Percentiles rank a stretch among this genome's conserved stretches.
phyloP scores from a whole-genome alignment of 108 stramenopile species.

The Skeletonema costatum region DNA sequence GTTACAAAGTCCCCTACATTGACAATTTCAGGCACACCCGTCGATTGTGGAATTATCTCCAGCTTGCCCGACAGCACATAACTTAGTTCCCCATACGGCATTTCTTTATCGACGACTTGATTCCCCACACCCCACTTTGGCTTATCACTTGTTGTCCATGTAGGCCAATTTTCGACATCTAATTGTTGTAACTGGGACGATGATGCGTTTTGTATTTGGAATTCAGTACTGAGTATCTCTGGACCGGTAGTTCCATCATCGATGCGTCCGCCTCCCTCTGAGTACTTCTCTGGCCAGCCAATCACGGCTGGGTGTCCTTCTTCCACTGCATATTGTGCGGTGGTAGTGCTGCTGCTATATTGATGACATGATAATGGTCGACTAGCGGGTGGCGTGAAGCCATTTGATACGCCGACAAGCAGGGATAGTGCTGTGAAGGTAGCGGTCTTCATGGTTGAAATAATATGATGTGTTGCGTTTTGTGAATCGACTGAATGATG shows the following conservation, averaged over 20 bases:
- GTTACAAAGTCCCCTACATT: slow-evolving; percentile 11
- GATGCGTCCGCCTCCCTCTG: neutral
- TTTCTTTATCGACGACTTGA: slow-evolving; percentile 16
- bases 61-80: neutral
- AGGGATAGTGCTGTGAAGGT: too few relatives aligned
- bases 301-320: neutral
- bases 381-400: too few relatives aligned
- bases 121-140: slow-evolving; percentile 13
- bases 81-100: slow-evolving; percentile 19
- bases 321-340: too few relatives aligned
- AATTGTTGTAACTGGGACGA: neutral
- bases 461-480: too few relatives aligned
- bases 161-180: slow-evolving; percentile 12
- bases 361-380: too few relatives aligned
- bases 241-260: slow-evolving; percentile 1
- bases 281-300: neutral
- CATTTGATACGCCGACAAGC: too few relatives aligned
- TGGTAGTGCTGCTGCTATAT: neutral
- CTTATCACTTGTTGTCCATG: slow-evolving; percentile 18
- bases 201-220: neutral
- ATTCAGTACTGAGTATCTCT: slow-evolving; percentile 8
- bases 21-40: slow-evolving; percentile 4
- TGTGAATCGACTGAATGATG: too few relatives aligned
- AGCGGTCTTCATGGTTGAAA: too few relatives aligned
- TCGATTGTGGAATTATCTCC: slow-evolving; percentile 7